Evolutionary conservation across 2,329 filamentous ascomycete genomes (phyloP), one percentile per base, ranked within the genome.

Genomic region (Aureobasidium sp.): DNA sequence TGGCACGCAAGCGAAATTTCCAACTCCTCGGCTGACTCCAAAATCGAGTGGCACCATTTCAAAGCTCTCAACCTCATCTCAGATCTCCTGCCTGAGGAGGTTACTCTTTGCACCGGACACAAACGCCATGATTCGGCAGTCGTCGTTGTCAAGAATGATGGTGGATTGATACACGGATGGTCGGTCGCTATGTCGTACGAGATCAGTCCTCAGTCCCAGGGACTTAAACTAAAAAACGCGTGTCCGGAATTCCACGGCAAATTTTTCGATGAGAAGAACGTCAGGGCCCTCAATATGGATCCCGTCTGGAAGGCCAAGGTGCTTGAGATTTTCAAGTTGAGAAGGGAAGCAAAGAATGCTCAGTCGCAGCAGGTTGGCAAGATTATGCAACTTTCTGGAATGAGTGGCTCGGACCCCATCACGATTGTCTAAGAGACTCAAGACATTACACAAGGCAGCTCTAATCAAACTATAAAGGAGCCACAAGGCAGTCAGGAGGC

Each of bases 231-330:
- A 24, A 24, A 4, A 24, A 24, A 2, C 24, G 24, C 24, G 24
- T 24, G 24, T 24, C 24, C 24, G 24, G 24, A 24, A 24, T 24
- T 24, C 24, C 24, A 24, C 24, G 24, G 24, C 24, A 24, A 4
- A 24, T 24, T 24, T 24, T 24, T 24, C 24, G 24, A 24, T 24
- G 24, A 24, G 24, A 24, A 24, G 24, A 24, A 2, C 24, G 24
- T 24, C 24, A 24, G 24, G 24, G 24, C 24, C 24, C 24, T 24
- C 24, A 31, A 42, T 2, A 60, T 60, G 57, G 24, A 31, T 27
- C 57, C 57, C 17, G 45, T 60, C 3, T 60, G 57, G 57, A 50
- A 50, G 22, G 22, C 33, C 15, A 39, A 60, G 24, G 14, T 60
- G 33, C 33, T 49, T 11, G 27, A 49, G 2, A 22, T 60, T 2